These are phyloP conservation scores for Testicularia cyperi DNA, from an alignment of 1,284 basidiomycete genomes.

Conservation along the genomic window DNA sequence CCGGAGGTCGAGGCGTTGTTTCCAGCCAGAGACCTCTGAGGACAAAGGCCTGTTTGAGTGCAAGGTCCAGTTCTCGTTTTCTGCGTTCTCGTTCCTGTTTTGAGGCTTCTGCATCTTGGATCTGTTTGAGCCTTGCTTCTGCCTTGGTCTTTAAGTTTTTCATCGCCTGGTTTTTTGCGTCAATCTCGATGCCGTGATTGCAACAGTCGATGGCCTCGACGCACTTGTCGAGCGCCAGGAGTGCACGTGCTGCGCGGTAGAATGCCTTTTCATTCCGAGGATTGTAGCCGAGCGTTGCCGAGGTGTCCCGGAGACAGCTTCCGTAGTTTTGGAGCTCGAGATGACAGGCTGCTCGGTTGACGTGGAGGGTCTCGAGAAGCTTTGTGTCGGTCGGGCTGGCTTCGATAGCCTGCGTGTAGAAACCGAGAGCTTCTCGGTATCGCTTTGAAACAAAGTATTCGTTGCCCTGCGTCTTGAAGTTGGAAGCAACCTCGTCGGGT, in stretches of 20 bases:
- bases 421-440: conserved; percentile 80
- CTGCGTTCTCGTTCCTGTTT: conserved; percentile 64
- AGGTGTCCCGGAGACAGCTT: conserved; percentile 7
- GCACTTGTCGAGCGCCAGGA: conserved; percentile 39
- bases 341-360: conserved; percentile 88
- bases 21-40: conserved; percentile 63
- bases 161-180: conserved; percentile 33
- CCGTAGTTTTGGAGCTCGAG: conserved; percentile 72
- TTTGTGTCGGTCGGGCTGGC: conserved; percentile 71
- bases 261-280: conserved; percentile 49
- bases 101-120: conserved; percentile 65
- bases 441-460: conserved; percentile 86
- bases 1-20: conserved; percentile 62
- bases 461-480: conserved; percentile 94
- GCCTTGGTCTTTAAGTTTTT: conserved; percentile 31
- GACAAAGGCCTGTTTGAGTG: conserved; percentile 67
- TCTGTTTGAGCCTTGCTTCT: conserved; percentile 45
- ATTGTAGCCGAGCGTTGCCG: conserved; percentile 18
- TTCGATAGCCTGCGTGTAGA: conserved; percentile 87
- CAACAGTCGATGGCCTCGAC: conserved; percentile 47
- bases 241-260: conserved; percentile 48
- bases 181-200: conserved; percentile 26
- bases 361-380: conserved; percentile 66
- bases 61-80: conserved; percentile 64
- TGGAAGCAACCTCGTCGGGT: conserved; percentile 85